Evolutionary conservation across 1,139 yeast genomes (phyloP).

Genomic region (Geotrichum klebahnii): DNA sequence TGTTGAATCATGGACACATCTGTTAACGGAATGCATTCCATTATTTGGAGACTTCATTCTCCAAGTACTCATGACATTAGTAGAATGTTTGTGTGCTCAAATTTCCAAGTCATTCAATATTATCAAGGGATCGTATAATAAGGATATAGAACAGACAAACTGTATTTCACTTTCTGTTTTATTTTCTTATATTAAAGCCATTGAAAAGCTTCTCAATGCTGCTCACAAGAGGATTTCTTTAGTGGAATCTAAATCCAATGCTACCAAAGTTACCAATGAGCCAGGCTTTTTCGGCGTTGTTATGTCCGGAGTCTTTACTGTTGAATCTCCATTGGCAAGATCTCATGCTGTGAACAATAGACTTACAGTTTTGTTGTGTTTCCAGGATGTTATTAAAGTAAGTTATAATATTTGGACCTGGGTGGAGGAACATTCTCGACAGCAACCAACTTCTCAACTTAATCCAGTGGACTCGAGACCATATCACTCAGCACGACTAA

Average conservation of each 20-base stretch:
- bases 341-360: conserved; percentile 52
- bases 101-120: conserved; percentile 42
- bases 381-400: conserved; percentile 55
- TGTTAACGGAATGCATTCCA: conserved; percentile 47
- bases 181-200: conserved; percentile 56
- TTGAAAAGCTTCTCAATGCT: conserved; percentile 58
- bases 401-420: conserved; percentile 69
- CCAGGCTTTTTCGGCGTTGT: conserved; percentile 69
- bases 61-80: conserved; percentile 49
- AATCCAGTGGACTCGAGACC: conserved; percentile 49
- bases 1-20: conserved; percentile 48
- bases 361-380: conserved; percentile 55
- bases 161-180: conserved; percentile 32
- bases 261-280: conserved; percentile 34
- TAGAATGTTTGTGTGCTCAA: conserved; percentile 51
- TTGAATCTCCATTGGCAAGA: conserved; percentile 62
- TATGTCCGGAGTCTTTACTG: conserved; percentile 80
- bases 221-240: conserved; percentile 54
- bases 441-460: no score
- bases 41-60: conserved; percentile 51
- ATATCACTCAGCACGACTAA: conserved; percentile 59
- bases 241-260: conserved; percentile 28
- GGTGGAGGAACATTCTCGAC: conserved; percentile 51
- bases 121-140: conserved; percentile 27
- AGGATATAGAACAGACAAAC: no score